Evolutionary conservation across 2,329 filamentous ascomycete genomes (phyloP).

Genomic region (Aureobasidium sp.): DNA sequence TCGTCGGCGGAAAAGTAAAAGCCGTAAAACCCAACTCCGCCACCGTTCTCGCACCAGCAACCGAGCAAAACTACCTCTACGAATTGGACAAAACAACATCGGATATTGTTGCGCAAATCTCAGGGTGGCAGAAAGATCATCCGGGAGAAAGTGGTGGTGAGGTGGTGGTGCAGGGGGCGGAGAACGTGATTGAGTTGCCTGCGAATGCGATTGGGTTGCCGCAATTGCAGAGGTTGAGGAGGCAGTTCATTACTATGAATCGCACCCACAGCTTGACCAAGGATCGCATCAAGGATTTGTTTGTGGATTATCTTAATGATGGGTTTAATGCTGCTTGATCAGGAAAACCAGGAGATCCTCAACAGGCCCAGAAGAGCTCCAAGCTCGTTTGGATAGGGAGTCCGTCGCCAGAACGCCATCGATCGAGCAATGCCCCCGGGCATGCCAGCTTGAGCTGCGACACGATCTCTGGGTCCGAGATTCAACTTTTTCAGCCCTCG

Average conservation of each 20-base stretch:
- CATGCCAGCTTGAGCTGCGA: not conserved
- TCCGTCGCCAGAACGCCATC: not conserved
- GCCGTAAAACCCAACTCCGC: slow-evolving; percentile 65
- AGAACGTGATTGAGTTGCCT: slow-evolving; percentile 55
- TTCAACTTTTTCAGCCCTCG: too few species aligned
- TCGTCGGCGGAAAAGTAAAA: slow-evolving; percentile 57
- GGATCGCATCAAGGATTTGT: slow-evolving; percentile 28
- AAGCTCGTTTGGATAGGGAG: not conserved
- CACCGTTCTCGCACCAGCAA: slow-evolving; percentile 59
- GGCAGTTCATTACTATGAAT: slow-evolving; percentile 71
- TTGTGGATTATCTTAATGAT: slow-evolving; percentile 35
- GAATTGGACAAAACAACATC: slow-evolving; percentile 72
- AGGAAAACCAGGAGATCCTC: not conserved
- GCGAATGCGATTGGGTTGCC: slow-evolving; percentile 55
- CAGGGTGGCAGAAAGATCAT: slow-evolving; percentile 59
- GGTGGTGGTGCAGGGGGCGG: slow-evolving; percentile 41
- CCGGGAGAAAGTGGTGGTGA: slow-evolving; percentile 48
- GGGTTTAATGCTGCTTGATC: slow-evolving; percentile 21
- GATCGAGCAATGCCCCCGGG: not conserved
- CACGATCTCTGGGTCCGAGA: not conserved
- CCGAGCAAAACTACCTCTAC: slow-evolving; percentile 64
- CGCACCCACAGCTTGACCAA: slow-evolving; percentile 48
- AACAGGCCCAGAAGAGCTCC: not conserved
- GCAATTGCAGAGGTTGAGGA: slow-evolving; percentile 66
- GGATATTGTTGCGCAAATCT: slow-evolving; percentile 60